phyloP scores from a whole-genome alignment of 768 basidiomycete species.

The Leccinellum rugosiceps region DNA sequence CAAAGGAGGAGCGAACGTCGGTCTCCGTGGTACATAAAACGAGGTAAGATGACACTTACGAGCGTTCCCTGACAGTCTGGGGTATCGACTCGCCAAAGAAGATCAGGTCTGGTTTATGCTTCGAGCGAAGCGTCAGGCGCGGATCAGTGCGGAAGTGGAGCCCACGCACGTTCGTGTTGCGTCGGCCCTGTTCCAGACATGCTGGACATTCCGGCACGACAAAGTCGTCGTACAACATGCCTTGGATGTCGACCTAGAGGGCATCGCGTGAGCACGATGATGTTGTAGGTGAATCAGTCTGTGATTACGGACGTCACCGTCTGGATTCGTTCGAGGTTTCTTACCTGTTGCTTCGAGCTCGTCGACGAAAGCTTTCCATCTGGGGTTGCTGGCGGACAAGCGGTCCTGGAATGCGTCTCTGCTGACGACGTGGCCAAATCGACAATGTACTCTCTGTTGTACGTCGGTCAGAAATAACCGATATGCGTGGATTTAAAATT shows the following conservation, averaged over 20 bases:
- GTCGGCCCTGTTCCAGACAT: conserved; percentile 58
- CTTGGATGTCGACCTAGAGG: conserved; percentile 73
- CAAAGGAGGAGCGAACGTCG: background rate
- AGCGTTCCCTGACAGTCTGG: conserved; percentile 57
- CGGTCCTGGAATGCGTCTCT: conserved; percentile 71
- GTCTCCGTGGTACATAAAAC: background rate
- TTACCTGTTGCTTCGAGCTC: conserved; percentile 56
- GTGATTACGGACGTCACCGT: conserved; percentile 74
- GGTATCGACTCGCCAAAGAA: conserved; percentile 92
- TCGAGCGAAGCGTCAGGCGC: conserved; percentile 22
- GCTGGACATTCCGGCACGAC: conserved; percentile 72
- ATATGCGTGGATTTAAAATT: background rate
- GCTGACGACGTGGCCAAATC: conserved; percentile 62
- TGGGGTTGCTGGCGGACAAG: conserved; percentile 71
- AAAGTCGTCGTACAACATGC: conserved; percentile 73
- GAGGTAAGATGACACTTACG: conserved; percentile 45
- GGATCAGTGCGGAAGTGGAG: background rate
- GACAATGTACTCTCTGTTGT: conserved; percentile 66
- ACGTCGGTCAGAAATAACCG: conserved; percentile 8
- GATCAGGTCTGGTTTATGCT: conserved; percentile 78
- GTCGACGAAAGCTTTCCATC: conserved; percentile 69
- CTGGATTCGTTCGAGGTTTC: conserved; percentile 81
- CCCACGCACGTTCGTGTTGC: conserved; percentile 53
- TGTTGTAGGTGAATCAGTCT: background rate
- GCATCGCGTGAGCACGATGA: background rate